Percentiles rank a stretch among this genome's conserved stretches.
These are phyloP conservation scores for Colletotrichum spinosum DNA, from an alignment of 2,329 filamentous ascomycete genomes.

Conservation along the genomic window DNA sequence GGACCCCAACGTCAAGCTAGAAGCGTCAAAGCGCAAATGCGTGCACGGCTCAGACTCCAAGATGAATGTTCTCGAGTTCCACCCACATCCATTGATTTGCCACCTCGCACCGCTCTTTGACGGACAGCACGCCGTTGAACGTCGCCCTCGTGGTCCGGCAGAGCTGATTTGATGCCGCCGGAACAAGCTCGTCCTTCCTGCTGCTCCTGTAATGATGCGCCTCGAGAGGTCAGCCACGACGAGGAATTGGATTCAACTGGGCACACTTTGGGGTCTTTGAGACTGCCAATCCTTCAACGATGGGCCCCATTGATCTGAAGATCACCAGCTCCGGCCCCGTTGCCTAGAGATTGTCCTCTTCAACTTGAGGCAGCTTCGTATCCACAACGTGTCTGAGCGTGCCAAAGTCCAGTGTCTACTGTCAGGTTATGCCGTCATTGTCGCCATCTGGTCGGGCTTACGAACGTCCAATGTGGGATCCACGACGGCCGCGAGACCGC, in stretches of 20 bases:
- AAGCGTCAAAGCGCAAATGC: slow-evolving; percentile 21
- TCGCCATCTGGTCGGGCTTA: neutral
- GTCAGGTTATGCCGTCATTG: neutral
- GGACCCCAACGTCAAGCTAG: slow-evolving; percentile 9
- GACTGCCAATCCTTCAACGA: neutral
- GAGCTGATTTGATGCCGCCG: too few species aligned
- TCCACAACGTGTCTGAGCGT: slow-evolving; percentile 13
- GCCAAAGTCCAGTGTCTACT: neutral
- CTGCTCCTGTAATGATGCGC: too few species aligned
- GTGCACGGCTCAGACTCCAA: slow-evolving; percentile 15
- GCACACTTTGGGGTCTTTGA: slow-evolving; percentile 1
- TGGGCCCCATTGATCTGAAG: slow-evolving; percentile 22
- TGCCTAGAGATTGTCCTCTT: neutral
- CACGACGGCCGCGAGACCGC: too few species aligned
- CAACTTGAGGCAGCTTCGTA: neutral
- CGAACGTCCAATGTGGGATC: too few species aligned
- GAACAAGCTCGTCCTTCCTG: too few species aligned
- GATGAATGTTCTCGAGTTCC: neutral
- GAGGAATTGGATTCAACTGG: neutral
- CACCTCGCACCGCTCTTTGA: neutral
- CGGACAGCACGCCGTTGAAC: too few species aligned
- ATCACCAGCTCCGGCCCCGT: slow-evolving; percentile 6
- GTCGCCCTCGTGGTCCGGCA: too few species aligned
- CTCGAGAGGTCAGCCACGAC: neutral
- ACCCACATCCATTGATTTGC: neutral